phyloP scores from a whole-genome alignment of 169 alveolate genomes.

The Cryptosporidium xiaoi region DNA sequence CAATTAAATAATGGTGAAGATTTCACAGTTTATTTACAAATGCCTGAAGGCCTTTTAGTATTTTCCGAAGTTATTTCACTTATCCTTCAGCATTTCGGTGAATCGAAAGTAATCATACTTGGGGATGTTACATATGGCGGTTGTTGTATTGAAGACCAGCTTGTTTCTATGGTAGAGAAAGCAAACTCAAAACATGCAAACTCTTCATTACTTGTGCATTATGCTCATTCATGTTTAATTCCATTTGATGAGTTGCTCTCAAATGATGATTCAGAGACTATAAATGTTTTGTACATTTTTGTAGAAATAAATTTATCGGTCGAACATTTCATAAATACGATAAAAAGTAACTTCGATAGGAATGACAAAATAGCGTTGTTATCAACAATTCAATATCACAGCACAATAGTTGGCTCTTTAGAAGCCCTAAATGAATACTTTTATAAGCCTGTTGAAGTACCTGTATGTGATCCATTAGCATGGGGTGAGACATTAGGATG shows the following conservation, averaged over 20 bases:
- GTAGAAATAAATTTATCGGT: constrained; percentile 94
- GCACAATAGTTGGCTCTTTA: constrained; percentile 78
- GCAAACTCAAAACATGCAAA: constrained; percentile 79
- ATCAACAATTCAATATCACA: constrained; percentile 91
- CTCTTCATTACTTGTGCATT: constrained; percentile 96
- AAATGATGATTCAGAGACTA: constrained; percentile 76
- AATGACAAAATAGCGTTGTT: constrained; percentile 83
- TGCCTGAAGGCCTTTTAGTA: constrained; percentile 95
- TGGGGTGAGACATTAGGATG: constrained; percentile 94
- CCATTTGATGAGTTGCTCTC: constrained; percentile 88
- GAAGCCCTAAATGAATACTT: constrained; percentile 34
- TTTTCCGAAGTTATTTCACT: constrained; percentile 90
- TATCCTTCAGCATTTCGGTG: constrained; percentile 89
- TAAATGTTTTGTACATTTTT: constrained; percentile 92
- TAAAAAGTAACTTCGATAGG: constrained; percentile 80
- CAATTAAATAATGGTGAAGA: constrained; percentile 38
- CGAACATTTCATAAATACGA: constrained; percentile 87
- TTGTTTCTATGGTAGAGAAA: constrained; percentile 6
- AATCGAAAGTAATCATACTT: constrained; percentile 76
- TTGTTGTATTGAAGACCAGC: constrained; percentile 98
- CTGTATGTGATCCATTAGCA: constrained; percentile 95
- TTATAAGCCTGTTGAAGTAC: constrained; percentile 81
- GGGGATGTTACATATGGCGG: constrained; percentile 99
- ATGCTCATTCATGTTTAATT: constrained; percentile 97
- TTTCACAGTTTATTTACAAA: constrained; percentile 91